Base-by-base conservation (phyloP, 257 asterid species). In the Vinca minor region DNA sequence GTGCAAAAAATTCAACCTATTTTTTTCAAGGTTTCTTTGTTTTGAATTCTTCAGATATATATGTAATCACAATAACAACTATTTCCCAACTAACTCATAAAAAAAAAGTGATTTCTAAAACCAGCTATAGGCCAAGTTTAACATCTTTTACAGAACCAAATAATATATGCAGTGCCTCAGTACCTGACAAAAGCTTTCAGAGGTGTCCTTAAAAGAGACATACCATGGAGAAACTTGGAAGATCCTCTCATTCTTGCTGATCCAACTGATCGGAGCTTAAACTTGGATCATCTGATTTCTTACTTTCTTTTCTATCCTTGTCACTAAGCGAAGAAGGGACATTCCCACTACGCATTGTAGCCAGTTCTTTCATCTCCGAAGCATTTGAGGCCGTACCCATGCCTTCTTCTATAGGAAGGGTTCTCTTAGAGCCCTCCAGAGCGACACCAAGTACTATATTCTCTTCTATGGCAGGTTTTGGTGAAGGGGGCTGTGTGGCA, bases 381-480 rank as follows among this genome's bases (percentile, higher is more conserved):
- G 74, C 59, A 62, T 66, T 78, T 53, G 74, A 53, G 48, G 73
- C 72, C 0, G 78, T 52, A 6, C 11, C 73, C 56, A 62, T 70
- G 15, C 73, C 88, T 50, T 87, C 98, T 77, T 89, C 98, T 35
- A 92, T 92, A 38, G 97, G 96, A 28, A 92, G 89, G 63, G 97
- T 92, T 77, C 98, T 84, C 81, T 89, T 92, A 5, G 96, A 89
- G 26, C 97, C 98, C 65, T 87, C 97, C 64, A 92, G 77, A 60
- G 96, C 98, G 74, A 92, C 98, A 23, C 98, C 98, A 36, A 92
- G 96, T 56, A 92, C 95, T 58, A 92, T 87, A 50, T 89, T 92
- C 75, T 92, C 98, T 78, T 89, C 97, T 62, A 87, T 59, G 59
- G 85, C 79, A 44, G 91, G 78, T 64, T 89, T 93, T 49, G 71